Conservation (phyloP, 139 green algal genomes). For the Chlorella sp. region DNA sequence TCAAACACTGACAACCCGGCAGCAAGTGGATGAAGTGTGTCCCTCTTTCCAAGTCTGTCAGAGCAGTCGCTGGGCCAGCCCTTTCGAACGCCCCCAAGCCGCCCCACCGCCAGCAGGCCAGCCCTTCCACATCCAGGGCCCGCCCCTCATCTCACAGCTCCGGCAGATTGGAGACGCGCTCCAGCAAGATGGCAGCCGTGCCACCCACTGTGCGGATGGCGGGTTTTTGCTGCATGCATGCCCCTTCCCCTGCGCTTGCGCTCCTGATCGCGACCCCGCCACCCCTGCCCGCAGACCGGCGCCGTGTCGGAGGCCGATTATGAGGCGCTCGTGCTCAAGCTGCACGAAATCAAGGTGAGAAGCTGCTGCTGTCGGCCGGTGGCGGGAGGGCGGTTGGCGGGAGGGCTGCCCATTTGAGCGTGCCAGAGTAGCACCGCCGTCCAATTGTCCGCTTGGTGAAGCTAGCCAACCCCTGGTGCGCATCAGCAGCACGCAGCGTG, state of each 20-base stretch:
- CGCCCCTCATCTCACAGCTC: not conserved
- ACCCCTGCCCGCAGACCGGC: conserved; percentile 35
- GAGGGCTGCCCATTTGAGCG: not conserved
- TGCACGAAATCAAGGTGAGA: conserved; percentile 89
- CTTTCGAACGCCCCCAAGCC: not conserved
- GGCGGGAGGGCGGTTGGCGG: not conserved
- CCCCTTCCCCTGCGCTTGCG: not conserved
- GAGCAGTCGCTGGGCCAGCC: conserved; percentile 1
- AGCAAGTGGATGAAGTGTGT: conserved; percentile 2
- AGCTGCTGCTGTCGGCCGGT: too few species aligned
- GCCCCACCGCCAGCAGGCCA: not conserved
- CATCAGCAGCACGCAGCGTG: not conserved
- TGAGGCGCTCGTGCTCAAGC: conserved; percentile 87
- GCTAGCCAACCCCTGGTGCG: not conserved
- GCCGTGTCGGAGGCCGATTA: conserved; percentile 77
- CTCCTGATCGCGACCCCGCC: not conserved
- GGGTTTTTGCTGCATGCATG: not conserved
- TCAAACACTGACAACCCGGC: not conserved
- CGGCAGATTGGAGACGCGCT: too few species aligned
- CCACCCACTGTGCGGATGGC: not conserved
- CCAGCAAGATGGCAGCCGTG: not conserved
- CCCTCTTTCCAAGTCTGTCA: not conserved
- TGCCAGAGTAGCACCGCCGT: not conserved
- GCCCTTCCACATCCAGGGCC: not conserved
- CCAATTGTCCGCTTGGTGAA: not conserved